Percentiles rank a stretch among this genome's conserved stretches.
Conservation (phyloP, 139 green algal genomes). For the Haematococcus lacustris region DNA sequence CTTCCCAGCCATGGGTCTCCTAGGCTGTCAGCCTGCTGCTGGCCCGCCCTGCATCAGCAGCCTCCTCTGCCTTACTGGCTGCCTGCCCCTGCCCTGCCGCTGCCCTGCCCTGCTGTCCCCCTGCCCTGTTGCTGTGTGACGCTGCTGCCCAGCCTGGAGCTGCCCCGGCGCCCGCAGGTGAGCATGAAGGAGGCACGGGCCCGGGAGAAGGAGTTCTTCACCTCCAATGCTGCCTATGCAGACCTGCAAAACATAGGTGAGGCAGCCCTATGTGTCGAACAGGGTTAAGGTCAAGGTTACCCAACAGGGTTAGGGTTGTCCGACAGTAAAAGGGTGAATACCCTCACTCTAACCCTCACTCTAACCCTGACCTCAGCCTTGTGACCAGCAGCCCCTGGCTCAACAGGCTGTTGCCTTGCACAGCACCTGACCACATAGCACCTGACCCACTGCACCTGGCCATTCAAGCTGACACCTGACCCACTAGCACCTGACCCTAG, state of each 20-base stretch:
- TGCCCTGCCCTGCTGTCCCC: not conserved
- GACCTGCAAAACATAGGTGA: slow-evolving; percentile 35
- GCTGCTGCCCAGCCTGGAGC: not conserved
- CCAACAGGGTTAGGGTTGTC: not conserved
- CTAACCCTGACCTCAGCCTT: no score
- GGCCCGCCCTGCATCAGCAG: no score
- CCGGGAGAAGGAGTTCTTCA: slow-evolving; percentile 81
- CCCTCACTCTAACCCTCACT: no score
- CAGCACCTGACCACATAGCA: no score
- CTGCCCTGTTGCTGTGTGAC: not conserved
- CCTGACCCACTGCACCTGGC: no score
- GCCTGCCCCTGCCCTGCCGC: not conserved
- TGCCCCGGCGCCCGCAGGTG: slow-evolving; percentile 58
- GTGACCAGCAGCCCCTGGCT: no score
- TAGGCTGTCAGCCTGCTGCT: no score
- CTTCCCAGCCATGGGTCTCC: no score
- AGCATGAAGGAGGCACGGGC: slow-evolving; percentile 58
- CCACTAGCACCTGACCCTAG: no score
- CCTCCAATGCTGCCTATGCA: slow-evolving; percentile 22
- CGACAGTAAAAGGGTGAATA: not conserved
- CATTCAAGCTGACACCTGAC: no score
- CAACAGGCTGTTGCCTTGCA: no score
- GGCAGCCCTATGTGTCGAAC: not conserved
- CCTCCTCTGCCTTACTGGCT: not conserved
- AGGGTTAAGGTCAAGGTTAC: not conserved